Conservation (phyloP, 2,329 filamentous ascomycete species). For the Sporothrix dimorphospora region DNA sequence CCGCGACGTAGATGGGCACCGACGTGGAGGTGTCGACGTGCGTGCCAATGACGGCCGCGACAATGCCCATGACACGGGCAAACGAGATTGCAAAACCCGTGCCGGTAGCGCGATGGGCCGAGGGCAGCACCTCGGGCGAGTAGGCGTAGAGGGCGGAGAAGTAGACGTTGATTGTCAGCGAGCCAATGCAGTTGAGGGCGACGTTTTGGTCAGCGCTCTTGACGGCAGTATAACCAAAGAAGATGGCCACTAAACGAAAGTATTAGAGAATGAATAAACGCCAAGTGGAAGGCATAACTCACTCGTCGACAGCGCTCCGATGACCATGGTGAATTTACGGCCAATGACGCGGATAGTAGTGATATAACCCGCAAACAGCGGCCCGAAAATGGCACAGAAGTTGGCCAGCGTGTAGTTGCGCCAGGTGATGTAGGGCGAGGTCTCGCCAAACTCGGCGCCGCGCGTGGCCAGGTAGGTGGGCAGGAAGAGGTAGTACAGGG, state of each 20-base stretch:
- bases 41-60: slow-evolving; percentile 14
- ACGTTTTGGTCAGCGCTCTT: slow-evolving; percentile 17
- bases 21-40: slow-evolving; percentile 17
- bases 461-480: slow-evolving; percentile 16
- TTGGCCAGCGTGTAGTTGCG: slow-evolving; percentile 16
- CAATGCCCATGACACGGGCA: slow-evolving; percentile 20
- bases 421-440: slow-evolving; percentile 7
- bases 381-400: slow-evolving; percentile 18
- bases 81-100: slow-evolving; percentile 14
- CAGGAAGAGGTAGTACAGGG: slow-evolving; percentile 5
- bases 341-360: slow-evolving; percentile 9
- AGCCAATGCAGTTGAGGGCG: slow-evolving; percentile 19
- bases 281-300: neutral
- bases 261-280: neutral
- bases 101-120: slow-evolving; percentile 15
- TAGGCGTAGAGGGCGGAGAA: slow-evolving; percentile 20
- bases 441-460: slow-evolving; percentile 22
- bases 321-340: slow-evolving; percentile 14
- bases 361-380: slow-evolving; percentile 9
- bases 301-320: slow-evolving; percentile 13
- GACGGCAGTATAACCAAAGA: slow-evolving; percentile 16
- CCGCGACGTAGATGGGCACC: slow-evolving; percentile 7
- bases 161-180: slow-evolving; percentile 15
- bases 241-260: slow-evolving; percentile 11
- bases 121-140: slow-evolving; percentile 18